Conservation (phyloP, 2,329 filamentous ascomycete genomes). For the Fonsecaea multimorphosa region DNA sequence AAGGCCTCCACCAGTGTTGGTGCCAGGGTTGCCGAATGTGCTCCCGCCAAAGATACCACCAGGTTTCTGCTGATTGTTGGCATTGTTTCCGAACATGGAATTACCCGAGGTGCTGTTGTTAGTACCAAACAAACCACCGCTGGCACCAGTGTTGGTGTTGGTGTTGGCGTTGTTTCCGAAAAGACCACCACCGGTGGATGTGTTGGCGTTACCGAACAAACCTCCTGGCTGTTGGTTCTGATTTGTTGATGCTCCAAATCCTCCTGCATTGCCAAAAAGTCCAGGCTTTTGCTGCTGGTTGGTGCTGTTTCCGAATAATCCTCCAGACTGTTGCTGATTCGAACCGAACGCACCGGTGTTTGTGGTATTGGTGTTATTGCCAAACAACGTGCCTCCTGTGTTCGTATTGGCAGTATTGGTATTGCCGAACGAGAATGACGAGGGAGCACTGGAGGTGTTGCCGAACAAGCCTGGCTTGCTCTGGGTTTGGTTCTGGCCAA, state of each 20-base stretch:
- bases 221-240: constrained; percentile 53
- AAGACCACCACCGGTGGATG: constrained; percentile 45
- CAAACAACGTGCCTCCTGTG: constrained; percentile 32
- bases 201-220: constrained; percentile 49
- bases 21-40: constrained; percentile 35
- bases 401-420: constrained; percentile 43
- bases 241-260: constrained; percentile 46
- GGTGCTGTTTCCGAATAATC: constrained; percentile 52
- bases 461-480: constrained; percentile 54
- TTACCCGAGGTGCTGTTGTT: constrained; percentile 42
- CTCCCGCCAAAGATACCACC: constrained; percentile 53
- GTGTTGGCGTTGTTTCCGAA: constrained; percentile 53
- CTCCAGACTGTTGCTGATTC: constrained; percentile 45
- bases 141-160: constrained; percentile 58
- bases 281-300: constrained; percentile 29
- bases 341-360: constrained; percentile 41
- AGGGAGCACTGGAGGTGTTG: constrained; percentile 34
- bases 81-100: constrained; percentile 54
- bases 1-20: constrained; percentile 45
- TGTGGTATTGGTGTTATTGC: constrained; percentile 24
- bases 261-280: constrained; percentile 48
- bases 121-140: constrained; percentile 56
- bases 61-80: constrained; percentile 57
- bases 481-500: constrained; percentile 53
- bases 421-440: constrained; percentile 44